phyloP scores from a whole-genome alignment of 179 eudicot species.

The Carnegiea gigantea region DNA sequence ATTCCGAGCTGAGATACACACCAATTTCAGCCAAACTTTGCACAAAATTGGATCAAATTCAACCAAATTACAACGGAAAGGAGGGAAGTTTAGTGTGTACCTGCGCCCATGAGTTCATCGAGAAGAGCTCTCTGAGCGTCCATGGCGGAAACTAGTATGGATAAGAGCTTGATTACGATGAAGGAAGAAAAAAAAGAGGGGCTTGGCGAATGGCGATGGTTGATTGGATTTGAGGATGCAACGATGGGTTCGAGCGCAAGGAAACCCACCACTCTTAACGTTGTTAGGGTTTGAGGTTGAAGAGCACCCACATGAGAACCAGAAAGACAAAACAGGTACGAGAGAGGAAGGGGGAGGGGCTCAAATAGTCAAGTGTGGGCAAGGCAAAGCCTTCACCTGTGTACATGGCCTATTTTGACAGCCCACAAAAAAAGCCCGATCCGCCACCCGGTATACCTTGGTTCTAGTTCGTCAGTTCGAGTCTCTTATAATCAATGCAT shows the following conservation, averaged over 20 bases:
- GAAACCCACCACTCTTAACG: not conserved
- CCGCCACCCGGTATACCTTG: not conserved
- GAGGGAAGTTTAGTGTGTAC: conserved; percentile 25
- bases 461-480: no score
- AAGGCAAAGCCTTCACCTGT: not conserved
- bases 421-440: not conserved
- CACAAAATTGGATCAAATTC: not conserved
- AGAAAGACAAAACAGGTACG: not conserved
- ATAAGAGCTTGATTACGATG: not conserved
- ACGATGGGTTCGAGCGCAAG: not conserved
- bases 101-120: conserved; percentile 99
- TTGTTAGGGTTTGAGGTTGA: not conserved
- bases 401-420: not conserved
- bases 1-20: conserved; percentile 61
- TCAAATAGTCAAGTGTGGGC: not conserved
- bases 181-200: conserved; percentile 8
- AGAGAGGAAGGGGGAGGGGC: not conserved
- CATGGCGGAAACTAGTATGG: conserved; percentile 42
- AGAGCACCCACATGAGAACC: not conserved
- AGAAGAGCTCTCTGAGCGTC: conserved; percentile 99
- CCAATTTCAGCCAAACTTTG: not conserved
- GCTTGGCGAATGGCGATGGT: not conserved
- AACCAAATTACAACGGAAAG: not conserved
- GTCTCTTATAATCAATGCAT: no score
- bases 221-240: not conserved